These are phyloP conservation scores for Oxyria digyna DNA, from an alignment of 148 eudicot species.

Conservation along the genomic window DNA sequence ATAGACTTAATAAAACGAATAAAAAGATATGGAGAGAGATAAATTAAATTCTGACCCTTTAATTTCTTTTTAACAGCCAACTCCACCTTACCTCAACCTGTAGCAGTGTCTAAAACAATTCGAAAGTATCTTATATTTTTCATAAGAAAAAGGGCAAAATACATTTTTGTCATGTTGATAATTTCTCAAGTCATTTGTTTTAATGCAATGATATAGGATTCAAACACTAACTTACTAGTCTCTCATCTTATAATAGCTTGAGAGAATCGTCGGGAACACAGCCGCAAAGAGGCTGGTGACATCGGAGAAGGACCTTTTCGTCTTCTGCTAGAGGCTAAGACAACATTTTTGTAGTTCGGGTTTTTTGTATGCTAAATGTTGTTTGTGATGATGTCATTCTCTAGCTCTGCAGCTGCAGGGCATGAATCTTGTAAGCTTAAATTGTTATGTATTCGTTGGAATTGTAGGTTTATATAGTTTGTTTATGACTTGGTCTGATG, in stretches of 20 bases:
- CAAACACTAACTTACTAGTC: not conserved
- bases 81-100: no score
- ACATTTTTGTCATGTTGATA: no score
- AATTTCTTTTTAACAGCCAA: no score
- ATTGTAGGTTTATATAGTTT: no score
- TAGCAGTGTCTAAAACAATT: no score
- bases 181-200: no score
- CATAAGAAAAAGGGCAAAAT: no score
- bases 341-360: not conserved
- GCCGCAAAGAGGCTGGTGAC: conserved; percentile 65
- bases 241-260: conserved; percentile 30
- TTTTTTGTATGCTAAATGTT: not conserved
- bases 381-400: not conserved
- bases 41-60: no score
- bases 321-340: conserved; percentile 28
- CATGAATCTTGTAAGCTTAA: not conserved
- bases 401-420: not conserved
- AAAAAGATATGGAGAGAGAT: no score
- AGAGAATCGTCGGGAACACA: conserved; percentile 76
- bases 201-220: not conserved
- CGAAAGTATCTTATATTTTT: no score
- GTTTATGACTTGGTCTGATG: no score
- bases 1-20: no score
- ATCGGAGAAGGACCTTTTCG: conserved; percentile 58
- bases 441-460: not conserved